Percentiles rank a stretch among this genome's conserved stretches.
Conservation (phyloP, 202 grass and related monocot genomes). For the Carex arenaria region DNA sequence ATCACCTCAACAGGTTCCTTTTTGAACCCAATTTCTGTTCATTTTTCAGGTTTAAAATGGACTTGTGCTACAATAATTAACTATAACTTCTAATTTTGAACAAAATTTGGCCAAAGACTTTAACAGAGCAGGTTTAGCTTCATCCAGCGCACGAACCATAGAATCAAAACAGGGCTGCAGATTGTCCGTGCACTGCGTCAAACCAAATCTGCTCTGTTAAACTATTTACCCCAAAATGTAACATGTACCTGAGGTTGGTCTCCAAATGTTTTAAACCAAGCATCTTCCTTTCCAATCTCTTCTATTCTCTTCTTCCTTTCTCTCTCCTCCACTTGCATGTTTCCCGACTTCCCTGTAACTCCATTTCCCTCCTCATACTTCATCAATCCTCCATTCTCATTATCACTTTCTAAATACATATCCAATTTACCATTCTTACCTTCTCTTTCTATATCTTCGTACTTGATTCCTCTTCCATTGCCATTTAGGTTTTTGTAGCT, state of each 20-base stretch:
- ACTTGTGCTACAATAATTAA: no score
- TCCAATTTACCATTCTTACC: constrained; percentile 10
- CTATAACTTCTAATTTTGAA: no score
- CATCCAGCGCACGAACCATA: no score
- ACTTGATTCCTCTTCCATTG: constrained; percentile 24
- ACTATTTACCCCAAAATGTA: no score
- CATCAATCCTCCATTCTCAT: constrained; percentile 36
- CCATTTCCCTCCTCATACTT: constrained; percentile 27
- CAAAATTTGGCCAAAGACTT: no score
- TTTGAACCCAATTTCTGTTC: no score
- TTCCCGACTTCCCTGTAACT: neutral
- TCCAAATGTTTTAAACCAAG: constrained; percentile 67
- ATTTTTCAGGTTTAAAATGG: no score
- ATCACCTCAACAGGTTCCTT: neutral
- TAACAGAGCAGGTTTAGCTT: no score
- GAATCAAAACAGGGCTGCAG: no score
- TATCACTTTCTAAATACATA: constrained; percentile 32
- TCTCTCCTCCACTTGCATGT: constrained; percentile 35
- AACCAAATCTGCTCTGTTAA: no score
- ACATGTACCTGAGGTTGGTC: constrained; percentile 40
- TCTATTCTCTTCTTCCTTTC: constrained; percentile 71
- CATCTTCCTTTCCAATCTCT: constrained; percentile 79
- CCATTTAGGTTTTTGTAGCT: neutral
- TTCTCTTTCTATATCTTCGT: constrained; percentile 32
- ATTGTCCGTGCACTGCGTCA: no score